Evolutionary conservation across 768 basidiomycete genomes (phyloP), one percentile per base, ranked within the genome.

Genomic region (Phaffia australis): DNA sequence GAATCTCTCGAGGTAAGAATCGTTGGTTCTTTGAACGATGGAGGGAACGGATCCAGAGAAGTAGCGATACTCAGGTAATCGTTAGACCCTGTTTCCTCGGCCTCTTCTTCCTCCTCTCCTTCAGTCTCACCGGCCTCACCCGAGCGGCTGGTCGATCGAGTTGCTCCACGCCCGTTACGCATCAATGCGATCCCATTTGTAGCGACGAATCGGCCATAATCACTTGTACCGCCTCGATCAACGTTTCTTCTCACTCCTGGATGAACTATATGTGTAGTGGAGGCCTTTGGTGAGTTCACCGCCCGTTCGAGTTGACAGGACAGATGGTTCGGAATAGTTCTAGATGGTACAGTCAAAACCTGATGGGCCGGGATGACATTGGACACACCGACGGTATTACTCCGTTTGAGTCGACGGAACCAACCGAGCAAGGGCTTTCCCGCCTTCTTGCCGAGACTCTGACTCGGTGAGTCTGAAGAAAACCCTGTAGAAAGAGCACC

Each of bases 11-110:
- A 57, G 27, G n/a, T 32, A 25, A 52, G 42, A 18, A 48, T 67
- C 48, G 60, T 56, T 50, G 55, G 52, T 23, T 25, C 60, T 35
- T 57, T 54, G 18, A 62, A 61, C 1, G 66, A 67, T 1, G 66
- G 66, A 19, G 66, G 66, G 47, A 67, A 67, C 29, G 66, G 66
- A 35, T 67, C 66, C n/a, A 67, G 55, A 27, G 66, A 67, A 3
- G 66, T 67, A 19, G 66, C 66, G 23, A 67, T 55, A 21, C 46
- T 49, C 47, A 29, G 25, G 1, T 55, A 51, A 56, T 67, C 60
- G 46, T 62, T 42, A 4, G 35, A 42, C 35, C 35, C 35, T 42
- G 35, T 42, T 42, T 42, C 35, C 35, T 42, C 35, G 35, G 35
- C 35, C 11, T 42, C 35, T 6, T 49, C 66, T 51, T 66, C 66